Evolutionary conservation across 331 rosid genomes (phyloP).

Genomic region (Cydonia oblonga): DNA sequence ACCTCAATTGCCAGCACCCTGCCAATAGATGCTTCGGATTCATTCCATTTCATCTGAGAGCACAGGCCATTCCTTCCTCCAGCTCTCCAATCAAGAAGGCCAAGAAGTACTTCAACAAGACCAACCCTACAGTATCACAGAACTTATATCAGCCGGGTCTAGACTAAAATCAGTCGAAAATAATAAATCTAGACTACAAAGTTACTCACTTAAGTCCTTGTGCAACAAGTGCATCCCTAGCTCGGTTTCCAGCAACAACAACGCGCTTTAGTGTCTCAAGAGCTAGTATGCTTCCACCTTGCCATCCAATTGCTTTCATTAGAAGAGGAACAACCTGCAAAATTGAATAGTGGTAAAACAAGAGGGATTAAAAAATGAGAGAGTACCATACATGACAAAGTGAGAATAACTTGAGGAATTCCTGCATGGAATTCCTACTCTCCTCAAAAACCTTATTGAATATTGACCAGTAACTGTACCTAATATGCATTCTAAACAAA

Average conservation of each 20-base stretch:
- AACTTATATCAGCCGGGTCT: slow-evolving; percentile 2
- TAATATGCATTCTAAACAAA: neutral
- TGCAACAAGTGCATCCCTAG: slow-evolving; percentile 98
- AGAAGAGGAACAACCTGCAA: slow-evolving; percentile 90
- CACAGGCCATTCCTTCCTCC: slow-evolving; percentile 93
- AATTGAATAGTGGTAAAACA: neutral
- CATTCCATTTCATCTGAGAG: slow-evolving; percentile 99
- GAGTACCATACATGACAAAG: neutral
- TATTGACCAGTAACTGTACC: neutral
- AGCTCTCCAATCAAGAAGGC: slow-evolving; percentile 99
- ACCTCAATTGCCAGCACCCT: slow-evolving; percentile 99
- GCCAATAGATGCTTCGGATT: slow-evolving; percentile 98
- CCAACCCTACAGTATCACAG: slow-evolving; percentile 68
- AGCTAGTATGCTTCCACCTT: slow-evolving; percentile 96
- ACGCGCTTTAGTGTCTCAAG: slow-evolving; percentile 97
- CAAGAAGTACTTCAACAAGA: slow-evolving; percentile 93
- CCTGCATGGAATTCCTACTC: neutral
- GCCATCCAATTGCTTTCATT: slow-evolving; percentile 99
- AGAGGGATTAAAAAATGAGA: neutral
- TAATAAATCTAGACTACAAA: neutral
- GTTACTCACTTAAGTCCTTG: slow-evolving; percentile 95
- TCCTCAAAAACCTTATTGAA: neutral
- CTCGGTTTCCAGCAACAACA: slow-evolving; percentile 99
- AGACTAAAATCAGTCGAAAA: neutral
- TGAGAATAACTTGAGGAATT: neutral